Evolutionary conservation across 768 basidiomycete genomes (phyloP), one percentile per base, ranked within the genome.

Genomic region (Boletus barrowsii): DNA sequence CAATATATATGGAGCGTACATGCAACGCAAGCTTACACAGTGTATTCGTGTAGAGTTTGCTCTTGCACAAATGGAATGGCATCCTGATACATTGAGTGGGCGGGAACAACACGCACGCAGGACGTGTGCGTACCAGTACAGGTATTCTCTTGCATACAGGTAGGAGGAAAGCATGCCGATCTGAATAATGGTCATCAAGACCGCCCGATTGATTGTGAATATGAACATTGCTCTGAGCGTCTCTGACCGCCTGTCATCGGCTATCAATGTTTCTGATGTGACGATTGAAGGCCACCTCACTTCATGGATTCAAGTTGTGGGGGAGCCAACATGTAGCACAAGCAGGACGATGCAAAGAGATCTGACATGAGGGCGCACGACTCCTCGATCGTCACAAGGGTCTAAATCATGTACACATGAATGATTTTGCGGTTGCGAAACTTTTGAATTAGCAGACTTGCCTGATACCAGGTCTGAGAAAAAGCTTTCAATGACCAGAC

Each of bases 31-130:
- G 10, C 62, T 47, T 42, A 63, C 62, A 44, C 7, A 63, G 55
- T 4, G 62, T 63, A 37, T 63, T 63, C 10, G 62, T 55, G 36
- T 63, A 63, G 14, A 63, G 55, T 20, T 63, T 63, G 51, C 62
- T 63, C 59, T 63, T 63, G 56, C 53, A 60, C 24, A 63, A n/a
- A 37, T 63, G 51, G 45, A 63, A 63, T 32, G 62, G 58, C 55
- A 59, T 54, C 62, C 62, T 63, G 18, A 35, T 32, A 35, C n/a
- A 24, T 24, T 47, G 11, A 5, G 44, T 18, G 18, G 20, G 35
- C 10, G 20, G 14, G 4, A 30, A 44, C 20, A 14, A 29, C 5
- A 10, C 10, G 10, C 18, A 20, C 29, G 40, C 10, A 32, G 22
- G 29, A 17, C 42, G 1, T 15, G 1, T 15, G 10, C 59, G 47